phyloP scores from a whole-genome alignment of 805 yeast genomes.

The Cyberlindnera samutprakarnensis region DNA sequence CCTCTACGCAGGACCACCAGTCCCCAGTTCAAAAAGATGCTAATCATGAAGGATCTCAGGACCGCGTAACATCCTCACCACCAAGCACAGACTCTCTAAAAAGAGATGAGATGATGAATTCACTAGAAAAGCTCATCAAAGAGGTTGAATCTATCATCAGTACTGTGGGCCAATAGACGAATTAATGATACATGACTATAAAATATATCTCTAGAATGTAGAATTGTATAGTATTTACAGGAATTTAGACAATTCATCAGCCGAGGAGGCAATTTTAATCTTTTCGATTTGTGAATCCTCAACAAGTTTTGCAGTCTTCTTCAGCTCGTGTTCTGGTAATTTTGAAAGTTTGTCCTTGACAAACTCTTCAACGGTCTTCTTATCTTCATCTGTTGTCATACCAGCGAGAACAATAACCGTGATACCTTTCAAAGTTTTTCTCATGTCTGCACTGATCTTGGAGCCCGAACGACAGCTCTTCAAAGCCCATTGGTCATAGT shows the following conservation, averaged over 20 bases:
- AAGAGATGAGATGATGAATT: conserved; percentile 13
- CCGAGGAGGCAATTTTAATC: conserved; percentile 9
- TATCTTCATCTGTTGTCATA: conserved; percentile 25
- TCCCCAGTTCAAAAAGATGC: too few species aligned
- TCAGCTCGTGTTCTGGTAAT: conserved; percentile 34
- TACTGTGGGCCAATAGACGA: too few species aligned
- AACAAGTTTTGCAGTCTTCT: conserved; percentile 14
- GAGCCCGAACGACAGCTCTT: conserved; percentile 39
- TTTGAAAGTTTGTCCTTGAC: conserved; percentile 23
- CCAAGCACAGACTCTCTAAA: conserved; percentile 4
- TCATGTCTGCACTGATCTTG: conserved; percentile 38
- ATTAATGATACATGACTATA: too few species aligned
- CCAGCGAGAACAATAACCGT: conserved; percentile 27
- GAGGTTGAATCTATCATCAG: conserved; percentile 16
- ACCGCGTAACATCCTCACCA: conserved; percentile 2
- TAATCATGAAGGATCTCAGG: too few species aligned
- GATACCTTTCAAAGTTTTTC: conserved; percentile 35
- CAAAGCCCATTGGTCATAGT: conserved; percentile 46
- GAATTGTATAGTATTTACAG: conserved; percentile 1
- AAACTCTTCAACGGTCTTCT: conserved; percentile 23
- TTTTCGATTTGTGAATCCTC: conserved; percentile 9
- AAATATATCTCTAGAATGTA: background rate
- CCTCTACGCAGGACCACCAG: too few species aligned
- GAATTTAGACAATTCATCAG: conserved; percentile 4
- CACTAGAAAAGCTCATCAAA: conserved; percentile 16